phyloP scores from a whole-genome alignment of 129 eudicot species.

The Lonicera japonica region DNA sequence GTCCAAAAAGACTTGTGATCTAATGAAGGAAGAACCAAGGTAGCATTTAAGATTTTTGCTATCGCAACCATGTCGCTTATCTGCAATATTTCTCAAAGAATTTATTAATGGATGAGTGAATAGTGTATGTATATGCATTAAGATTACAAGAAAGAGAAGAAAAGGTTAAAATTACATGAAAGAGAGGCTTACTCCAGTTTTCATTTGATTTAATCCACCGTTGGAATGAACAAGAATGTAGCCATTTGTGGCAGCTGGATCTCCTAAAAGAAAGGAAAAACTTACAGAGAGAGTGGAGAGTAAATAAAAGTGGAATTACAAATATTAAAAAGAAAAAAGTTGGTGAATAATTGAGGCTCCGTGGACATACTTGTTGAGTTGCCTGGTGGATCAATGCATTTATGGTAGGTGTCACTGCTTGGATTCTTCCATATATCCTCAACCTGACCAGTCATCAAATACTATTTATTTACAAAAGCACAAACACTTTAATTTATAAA shows the following conservation, averaged over 20 bases:
- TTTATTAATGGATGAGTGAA: background rate
- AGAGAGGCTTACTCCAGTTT: slow-evolving; percentile 47
- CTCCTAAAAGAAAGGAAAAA: slow-evolving; percentile 29
- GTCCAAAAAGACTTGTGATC: slow-evolving; percentile 66
- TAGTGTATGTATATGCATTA: background rate
- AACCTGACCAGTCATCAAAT: slow-evolving; percentile 14
- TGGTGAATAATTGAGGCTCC: background rate
- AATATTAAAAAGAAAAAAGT: background rate
- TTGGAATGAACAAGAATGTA: slow-evolving; percentile 51
- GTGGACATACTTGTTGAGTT: slow-evolving; percentile 28
- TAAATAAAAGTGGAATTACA: slow-evolving; percentile 6
- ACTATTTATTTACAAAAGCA: too few relatives aligned
- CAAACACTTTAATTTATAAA: too few relatives aligned
- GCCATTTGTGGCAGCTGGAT: slow-evolving; percentile 33
- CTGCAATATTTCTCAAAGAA: slow-evolving; percentile 15
- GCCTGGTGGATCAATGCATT: slow-evolving; percentile 26
- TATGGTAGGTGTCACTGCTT: slow-evolving; percentile 22
- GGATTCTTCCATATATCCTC: slow-evolving; percentile 42
- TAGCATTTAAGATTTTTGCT: slow-evolving; percentile 52
- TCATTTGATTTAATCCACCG: slow-evolving; percentile 69
- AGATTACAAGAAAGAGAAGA: background rate
- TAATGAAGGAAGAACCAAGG: slow-evolving; percentile 54
- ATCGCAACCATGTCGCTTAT: slow-evolving; percentile 72
- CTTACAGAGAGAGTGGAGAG: slow-evolving; percentile 19
- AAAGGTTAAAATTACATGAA: background rate